Evolutionary conservation across 805 yeast genomes (phyloP).

Genomic region (Saccharomyces mikatae): DNA sequence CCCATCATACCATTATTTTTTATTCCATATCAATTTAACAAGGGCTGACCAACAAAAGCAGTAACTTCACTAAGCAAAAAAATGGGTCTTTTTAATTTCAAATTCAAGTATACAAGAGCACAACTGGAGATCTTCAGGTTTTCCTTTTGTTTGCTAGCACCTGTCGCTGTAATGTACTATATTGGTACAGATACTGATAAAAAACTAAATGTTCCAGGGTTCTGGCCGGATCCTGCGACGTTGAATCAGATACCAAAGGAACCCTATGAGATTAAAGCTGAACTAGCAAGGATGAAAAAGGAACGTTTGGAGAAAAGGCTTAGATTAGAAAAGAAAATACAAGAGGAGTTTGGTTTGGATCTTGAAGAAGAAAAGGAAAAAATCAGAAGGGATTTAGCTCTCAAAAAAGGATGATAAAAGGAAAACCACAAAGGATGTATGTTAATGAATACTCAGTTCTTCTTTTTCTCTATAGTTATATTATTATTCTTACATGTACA

Average conservation of each 20-base stretch:
- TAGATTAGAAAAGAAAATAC: slow-evolving; percentile 63
- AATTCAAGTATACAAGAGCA: slow-evolving; percentile 37
- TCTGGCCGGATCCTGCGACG: slow-evolving; percentile 95
- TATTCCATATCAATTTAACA: not conserved
- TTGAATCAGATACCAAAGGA: slow-evolving; percentile 88
- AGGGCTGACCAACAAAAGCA: not conserved
- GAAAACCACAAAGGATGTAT: not conserved
- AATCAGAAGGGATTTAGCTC: slow-evolving; percentile 20
- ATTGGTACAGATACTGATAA: slow-evolving; percentile 86
- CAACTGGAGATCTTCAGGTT: slow-evolving; percentile 54
- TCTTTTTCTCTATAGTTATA: not conserved
- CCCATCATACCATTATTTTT: not conserved
- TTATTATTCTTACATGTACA: not conserved
- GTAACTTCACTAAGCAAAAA: not conserved
- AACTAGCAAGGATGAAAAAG: slow-evolving; percentile 75
- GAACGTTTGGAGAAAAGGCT: slow-evolving; percentile 68
- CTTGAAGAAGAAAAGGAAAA: slow-evolving; percentile 39
- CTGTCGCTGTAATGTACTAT: slow-evolving; percentile 86
- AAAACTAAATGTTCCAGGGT: slow-evolving; percentile 85
- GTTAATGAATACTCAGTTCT: not conserved
- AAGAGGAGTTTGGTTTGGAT: slow-evolving; percentile 54
- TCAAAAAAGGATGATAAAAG: slow-evolving; percentile 1
- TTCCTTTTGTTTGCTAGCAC: slow-evolving; percentile 76
- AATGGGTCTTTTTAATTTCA: slow-evolving; percentile 7
- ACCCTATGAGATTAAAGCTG: slow-evolving; percentile 85